Conservation (phyloP, 1,284 basidiomycete species). For the Malassezia arunalokei region DNA sequence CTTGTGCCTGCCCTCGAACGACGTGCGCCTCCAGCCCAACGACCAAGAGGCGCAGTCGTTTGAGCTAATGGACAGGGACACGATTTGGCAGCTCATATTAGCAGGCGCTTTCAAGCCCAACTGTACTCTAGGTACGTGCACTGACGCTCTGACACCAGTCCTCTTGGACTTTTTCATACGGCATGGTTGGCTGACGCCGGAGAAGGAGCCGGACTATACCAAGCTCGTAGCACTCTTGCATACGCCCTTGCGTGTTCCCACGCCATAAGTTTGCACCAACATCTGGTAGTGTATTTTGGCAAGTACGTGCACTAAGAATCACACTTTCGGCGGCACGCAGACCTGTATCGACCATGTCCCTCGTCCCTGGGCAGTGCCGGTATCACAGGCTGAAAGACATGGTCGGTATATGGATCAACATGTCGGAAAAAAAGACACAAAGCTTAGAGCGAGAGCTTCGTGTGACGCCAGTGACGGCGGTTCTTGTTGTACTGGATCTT, state of each 20-base stretch:
- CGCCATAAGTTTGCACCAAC: neutral
- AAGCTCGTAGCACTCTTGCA: slow-evolving; percentile 6
- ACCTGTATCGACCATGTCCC: no score
- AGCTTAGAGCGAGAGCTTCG: slow-evolving; percentile 42
- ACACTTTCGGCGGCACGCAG: no score
- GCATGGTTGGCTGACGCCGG: slow-evolving; percentile 59
- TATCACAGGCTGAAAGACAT: neutral
- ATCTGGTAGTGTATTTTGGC: no score
- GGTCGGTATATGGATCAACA: neutral
- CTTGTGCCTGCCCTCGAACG: slow-evolving; percentile 23
- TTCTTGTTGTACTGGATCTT: slow-evolving; percentile 66
- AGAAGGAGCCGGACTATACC: slow-evolving; percentile 6
- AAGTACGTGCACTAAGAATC: no score
- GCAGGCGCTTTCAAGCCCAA: slow-evolving; percentile 70
- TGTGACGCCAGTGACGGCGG: slow-evolving; percentile 44
- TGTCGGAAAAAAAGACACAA: neutral
- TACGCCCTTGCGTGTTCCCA: slow-evolving; percentile 9
- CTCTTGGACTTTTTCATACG: slow-evolving; percentile 72
- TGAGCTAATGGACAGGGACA: slow-evolving; percentile 48
- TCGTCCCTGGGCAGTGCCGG: no score
- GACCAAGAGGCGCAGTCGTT: slow-evolving; percentile 92
- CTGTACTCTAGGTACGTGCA: slow-evolving; percentile 53
- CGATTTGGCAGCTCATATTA: slow-evolving; percentile 28
- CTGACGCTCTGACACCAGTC: slow-evolving; percentile 47
- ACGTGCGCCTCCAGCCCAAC: slow-evolving; percentile 58